A percentile compares a stretch with the other conserved stretches of the same genome.
Evolutionary conservation across 2,329 filamentous ascomycete genomes (phyloP).

Genomic region (Rosellinia necatrix): DNA sequence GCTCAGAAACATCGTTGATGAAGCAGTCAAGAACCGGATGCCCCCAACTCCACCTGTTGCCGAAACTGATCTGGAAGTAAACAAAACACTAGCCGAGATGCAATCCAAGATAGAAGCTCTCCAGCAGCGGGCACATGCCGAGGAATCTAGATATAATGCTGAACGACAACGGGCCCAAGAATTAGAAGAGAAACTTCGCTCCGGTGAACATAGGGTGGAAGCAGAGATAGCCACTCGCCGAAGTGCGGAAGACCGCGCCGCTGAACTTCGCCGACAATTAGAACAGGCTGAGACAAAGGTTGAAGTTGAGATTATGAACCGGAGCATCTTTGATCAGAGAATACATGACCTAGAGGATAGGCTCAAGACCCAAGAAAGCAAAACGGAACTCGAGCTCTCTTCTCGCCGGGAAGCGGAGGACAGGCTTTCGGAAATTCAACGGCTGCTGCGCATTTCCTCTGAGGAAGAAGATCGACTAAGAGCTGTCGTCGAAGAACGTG

Average conservation of each 20-base stretch:
- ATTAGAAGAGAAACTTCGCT: conserved; percentile 60
- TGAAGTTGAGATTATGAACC: conserved; percentile 65
- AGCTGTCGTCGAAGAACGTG: conserved; percentile 69
- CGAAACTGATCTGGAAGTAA: conserved; percentile 55
- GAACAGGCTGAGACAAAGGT: conserved; percentile 62
- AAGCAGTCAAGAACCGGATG: conserved; percentile 63
- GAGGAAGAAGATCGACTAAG: conserved; percentile 73
- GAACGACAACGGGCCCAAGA: conserved; percentile 56
- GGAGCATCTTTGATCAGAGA: conserved; percentile 62
- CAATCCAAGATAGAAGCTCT: conserved; percentile 57
- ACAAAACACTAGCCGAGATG: conserved; percentile 61
- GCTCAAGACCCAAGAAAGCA: conserved; percentile 65
- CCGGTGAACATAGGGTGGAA: conserved; percentile 54
- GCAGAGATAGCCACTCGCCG: conserved; percentile 55
- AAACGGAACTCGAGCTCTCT: conserved; percentile 66
- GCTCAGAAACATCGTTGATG: conserved; percentile 66
- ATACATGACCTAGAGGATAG: conserved; percentile 72
- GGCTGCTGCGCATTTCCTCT: conserved; percentile 69
- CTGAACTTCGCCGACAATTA: conserved; percentile 59
- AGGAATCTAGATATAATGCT: conserved; percentile 33
- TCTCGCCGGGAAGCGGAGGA: conserved; percentile 72
- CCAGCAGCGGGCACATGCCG: conserved; percentile 36
- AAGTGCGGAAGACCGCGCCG: conserved; percentile 56
- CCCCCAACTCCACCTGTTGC: conserved; percentile 52
- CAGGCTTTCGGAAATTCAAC: conserved; percentile 72